Conservation (phyloP, 805 yeast species). For the Kodamaea neixiangensis region DNA sequence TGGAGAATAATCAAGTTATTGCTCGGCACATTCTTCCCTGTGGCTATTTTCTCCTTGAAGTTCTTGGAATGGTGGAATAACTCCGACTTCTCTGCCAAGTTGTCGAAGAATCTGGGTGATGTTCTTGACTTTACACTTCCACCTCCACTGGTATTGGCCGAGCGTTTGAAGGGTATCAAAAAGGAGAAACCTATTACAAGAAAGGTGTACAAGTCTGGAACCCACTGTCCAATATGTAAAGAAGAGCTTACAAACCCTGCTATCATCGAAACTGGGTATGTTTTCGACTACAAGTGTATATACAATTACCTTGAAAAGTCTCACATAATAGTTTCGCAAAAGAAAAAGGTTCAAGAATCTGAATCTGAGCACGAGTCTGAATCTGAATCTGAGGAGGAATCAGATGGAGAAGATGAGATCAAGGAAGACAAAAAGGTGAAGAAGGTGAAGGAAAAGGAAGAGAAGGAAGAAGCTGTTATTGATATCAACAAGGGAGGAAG, state of each 20-base stretch:
- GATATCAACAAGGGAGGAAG: slow-evolving; percentile 57
- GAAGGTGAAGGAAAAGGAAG: slow-evolving; percentile 12
- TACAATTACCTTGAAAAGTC: slow-evolving; percentile 58
- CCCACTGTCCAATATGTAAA: slow-evolving; percentile 70
- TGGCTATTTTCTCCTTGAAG: slow-evolving; percentile 77
- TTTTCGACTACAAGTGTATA: slow-evolving; percentile 87
- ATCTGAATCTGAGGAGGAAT: slow-evolving; percentile 20
- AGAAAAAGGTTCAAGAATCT: slow-evolving; percentile 11
- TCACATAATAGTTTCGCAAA: slow-evolving; percentile 32
- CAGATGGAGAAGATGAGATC: slow-evolving; percentile 13
- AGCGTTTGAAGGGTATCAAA: slow-evolving; percentile 10
- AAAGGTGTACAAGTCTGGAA: slow-evolving; percentile 30
- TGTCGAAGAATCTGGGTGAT: slow-evolving; percentile 50
- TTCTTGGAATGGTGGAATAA: slow-evolving; percentile 94
- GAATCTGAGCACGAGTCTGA: slow-evolving; percentile 18
- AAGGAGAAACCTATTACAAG: slow-evolving; percentile 14
- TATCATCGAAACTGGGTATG: slow-evolving; percentile 87
- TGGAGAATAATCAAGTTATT: slow-evolving; percentile 33
- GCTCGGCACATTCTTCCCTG: slow-evolving; percentile 65
- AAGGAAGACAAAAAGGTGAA: slow-evolving; percentile 13
- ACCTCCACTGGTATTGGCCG: slow-evolving; percentile 39
- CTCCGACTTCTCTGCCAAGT: slow-evolving; percentile 64
- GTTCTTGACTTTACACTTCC: slow-evolving; percentile 51
- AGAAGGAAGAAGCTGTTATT: slow-evolving; percentile 9
- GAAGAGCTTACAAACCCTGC: slow-evolving; percentile 73